phyloP scores from a whole-genome alignment of 257 asterid species.

The Solanum arcanum region DNA sequence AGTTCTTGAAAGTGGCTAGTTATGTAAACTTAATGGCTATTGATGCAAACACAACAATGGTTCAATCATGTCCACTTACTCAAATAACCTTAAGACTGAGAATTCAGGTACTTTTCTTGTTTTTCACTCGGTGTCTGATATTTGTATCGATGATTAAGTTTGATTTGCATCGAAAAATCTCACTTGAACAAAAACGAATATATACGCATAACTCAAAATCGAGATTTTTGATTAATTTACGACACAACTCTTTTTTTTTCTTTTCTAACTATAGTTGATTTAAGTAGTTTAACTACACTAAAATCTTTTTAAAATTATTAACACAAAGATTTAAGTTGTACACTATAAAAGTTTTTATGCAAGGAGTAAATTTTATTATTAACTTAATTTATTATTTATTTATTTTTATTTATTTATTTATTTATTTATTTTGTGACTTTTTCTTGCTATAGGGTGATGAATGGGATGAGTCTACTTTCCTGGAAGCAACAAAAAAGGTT shows the following conservation, averaged over 20 bases:
- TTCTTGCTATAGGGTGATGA: conserved; percentile 33
- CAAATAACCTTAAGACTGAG: conserved; percentile 30
- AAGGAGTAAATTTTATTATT: neutral
- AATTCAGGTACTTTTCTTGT: conserved; percentile 34
- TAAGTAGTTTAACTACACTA: neutral
- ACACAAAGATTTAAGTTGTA: neutral
- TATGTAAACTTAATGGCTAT: conserved; percentile 25
- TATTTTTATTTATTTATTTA: neutral
- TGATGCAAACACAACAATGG: conserved; percentile 34
- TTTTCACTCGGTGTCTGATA: neutral
- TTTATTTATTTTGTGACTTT: neutral
- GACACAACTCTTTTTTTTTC: neutral
- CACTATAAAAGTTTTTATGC: neutral
- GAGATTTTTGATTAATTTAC: neutral
- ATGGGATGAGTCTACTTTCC: conserved; percentile 62
- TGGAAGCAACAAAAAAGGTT: conserved; percentile 45
- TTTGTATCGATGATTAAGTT: neutral
- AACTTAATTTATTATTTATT: neutral
- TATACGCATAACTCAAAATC: neutral
- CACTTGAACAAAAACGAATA: too few species aligned
- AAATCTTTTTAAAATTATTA: too few species aligned
- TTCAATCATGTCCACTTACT: conserved; percentile 23
- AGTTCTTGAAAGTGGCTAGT: conserved; percentile 36
- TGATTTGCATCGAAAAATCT: rapidly evolving
- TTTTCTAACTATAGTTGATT: neutral